Base-by-base conservation (phyloP, 306 rosid species). In the Purshia tridentata region DNA sequence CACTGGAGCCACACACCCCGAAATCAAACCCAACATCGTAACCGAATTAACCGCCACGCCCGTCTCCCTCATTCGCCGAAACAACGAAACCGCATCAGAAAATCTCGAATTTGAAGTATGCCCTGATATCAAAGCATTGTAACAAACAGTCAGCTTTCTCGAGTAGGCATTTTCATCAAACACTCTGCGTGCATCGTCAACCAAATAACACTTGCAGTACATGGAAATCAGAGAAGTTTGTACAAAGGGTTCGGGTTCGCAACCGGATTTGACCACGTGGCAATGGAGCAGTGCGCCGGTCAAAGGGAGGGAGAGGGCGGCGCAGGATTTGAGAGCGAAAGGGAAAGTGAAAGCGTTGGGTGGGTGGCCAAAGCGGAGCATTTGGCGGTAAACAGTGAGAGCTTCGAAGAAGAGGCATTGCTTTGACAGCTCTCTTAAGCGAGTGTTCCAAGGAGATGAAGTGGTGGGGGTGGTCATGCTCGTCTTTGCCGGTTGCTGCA, bases 281-380 rank as follows among this genome's bases (percentile, higher is more conserved):
- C 84, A 77, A 45, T 93, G 98, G 81, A 93, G 74, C 13, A 82
- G 89, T 4, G 82, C 74, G 0, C 89, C 98, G 15, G 83, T 74
- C 16, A 83, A 49, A 53, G 92, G 87, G 40, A 86, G 86, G 3
- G 87, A 79, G 64, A 91, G 91, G 22, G 85, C 72, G 45, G 96
- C 96, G 62, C 92, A 91, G 8, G 94, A 91, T 69, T 93, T 93
- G 92, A 93, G 88, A 56, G 81, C 88, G 56, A 89, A 87, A 3
- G 98, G 97, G 76, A 91, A 93, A 4, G 96, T 88, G 85, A 89
- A 93, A 55, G 89, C 78, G 80, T 88, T 79, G 67, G 97, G 97
- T 40, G 78, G 70, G 73, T 75, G 81, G 16, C 89, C 92, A 54
- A 77, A 84, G 7, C 94, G 91, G 77, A 93, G 97, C 88, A 91